Base-by-base conservation (phyloP, 2,329 filamentous ascomycete genomes). In the Incumbomyces lentus region DNA sequence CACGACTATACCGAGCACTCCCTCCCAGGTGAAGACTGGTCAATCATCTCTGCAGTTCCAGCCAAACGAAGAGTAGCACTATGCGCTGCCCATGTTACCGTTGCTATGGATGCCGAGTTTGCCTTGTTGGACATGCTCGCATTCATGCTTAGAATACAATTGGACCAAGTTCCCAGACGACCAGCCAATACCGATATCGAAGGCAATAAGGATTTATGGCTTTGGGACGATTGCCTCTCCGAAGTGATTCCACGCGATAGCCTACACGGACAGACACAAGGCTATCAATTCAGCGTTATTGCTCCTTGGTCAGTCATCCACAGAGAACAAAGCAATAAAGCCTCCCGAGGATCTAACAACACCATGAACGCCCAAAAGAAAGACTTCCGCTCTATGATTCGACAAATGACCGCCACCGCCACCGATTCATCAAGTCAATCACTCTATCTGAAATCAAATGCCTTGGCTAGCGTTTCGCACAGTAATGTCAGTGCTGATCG, bases 401-500 rank as follows among this genome's bases (percentile, higher is more conserved):
- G n/a, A 36, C 37, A 14, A 14, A 47, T 42, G 42, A 34, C 22
- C 22, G 22, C 18, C 30, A 35, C 49, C 48, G 30, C 29, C 7
- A 29, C 17, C n/a, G 12, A 40, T 11, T n/a, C 17, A 13, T 26
- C 16, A n/a, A 10, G 7, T 3, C 13, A 2, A 5, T 13, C 22
- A 3, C 30, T 26, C 40, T 22, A 34, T 41, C 48, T 47, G 57
- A 19, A 59, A 51, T 40, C 51, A 54, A 39, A 47, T 46, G 29
- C 51, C 45, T 43, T 42, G 13, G n/a, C 18, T 36, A 56, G 39
- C 8, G 44, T 48, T 2, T 67, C 64, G 48, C 65, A 67, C 57
- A 68, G 62, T 48, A 68, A 51, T 0, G 68, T 72, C 48, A 79
- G 76, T 0, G 74, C 71, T 46, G 67, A 61, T 52, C 61, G 68